Evolutionary conservation across 768 basidiomycete species (phyloP), one percentile per base, ranked within the genome.

Genomic region (Baorangia bicolor): DNA sequence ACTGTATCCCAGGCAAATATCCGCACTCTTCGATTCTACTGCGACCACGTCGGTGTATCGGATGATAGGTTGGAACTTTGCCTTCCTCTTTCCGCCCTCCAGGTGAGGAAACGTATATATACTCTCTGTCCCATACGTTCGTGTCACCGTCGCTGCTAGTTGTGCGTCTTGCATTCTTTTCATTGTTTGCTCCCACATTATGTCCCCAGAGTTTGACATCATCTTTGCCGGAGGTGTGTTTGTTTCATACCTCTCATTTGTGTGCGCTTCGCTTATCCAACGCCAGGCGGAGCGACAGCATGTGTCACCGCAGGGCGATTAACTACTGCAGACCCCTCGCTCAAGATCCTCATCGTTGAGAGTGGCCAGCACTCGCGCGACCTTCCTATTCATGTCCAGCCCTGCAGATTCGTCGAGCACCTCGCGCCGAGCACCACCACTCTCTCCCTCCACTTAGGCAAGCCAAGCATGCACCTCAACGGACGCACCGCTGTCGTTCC

Each of bases 191-290:
- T 27, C 41, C 30, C 5, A 10, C 37, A 30, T 31, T 5, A 54
- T 59, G 55, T 37, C 58, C 10, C 12, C 51, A 20, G 34, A 23
- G 16, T 78, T 77, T 62, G 82, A 84, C 55, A 76, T 85, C 31
- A 77, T 85, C 53, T 79, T 85, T 59, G 82, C 79, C 11, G 84
- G 84, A 60, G 84, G 83, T 78, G 23, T n/a, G 66, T 53, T 6
- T 34, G 21, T 37, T 18, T 27, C n/a, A 35, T 8, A 2, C 16
- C 6, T 25, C 10, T 21, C 28, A 25, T 21, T 25, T n/a, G 11
- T 10, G 13, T 12, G 10, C 2, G 0, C 51, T 34, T 34, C 30
- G 38, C 35, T 56, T 12, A 49, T 16, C 12, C 8, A 30, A 43
- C 20, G 0, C 16, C 49, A 74, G 77, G 74, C 4, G 85, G 86